phyloP scores from a whole-genome alignment of 805 yeast species.

The Monosporozyma aerobia region DNA sequence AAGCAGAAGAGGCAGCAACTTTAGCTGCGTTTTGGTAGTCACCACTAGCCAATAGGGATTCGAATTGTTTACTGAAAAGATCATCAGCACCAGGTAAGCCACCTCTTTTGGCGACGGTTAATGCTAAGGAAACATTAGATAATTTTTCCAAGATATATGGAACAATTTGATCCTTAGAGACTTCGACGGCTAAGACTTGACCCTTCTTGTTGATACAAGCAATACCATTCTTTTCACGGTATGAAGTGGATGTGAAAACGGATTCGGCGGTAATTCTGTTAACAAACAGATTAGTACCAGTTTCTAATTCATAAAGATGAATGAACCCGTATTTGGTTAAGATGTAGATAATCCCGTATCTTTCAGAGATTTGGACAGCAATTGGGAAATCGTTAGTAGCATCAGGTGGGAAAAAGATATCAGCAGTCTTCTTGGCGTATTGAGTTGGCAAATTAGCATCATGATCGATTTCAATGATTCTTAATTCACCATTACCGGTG shows the following conservation, averaged over 20 bases:
- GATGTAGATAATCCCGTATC: constrained; percentile 79
- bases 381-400: constrained; percentile 95
- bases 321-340: constrained; percentile 95
- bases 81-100: constrained; percentile 96
- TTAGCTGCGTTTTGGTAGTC: constrained; percentile 90
- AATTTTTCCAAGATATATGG: constrained; percentile 84
- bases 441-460: constrained; percentile 65
- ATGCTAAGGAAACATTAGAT: constrained; percentile 78
- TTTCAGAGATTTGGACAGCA: constrained; percentile 73
- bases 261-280: constrained; percentile 95
- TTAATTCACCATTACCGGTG: constrained; percentile 70
- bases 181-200: constrained; percentile 87
- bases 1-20: constrained; percentile 91
- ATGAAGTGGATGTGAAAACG: constrained; percentile 78
- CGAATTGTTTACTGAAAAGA: constrained; percentile 85
- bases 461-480: constrained; percentile 94
- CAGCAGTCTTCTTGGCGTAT: constrained; percentile 82
- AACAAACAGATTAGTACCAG: constrained; percentile 86
- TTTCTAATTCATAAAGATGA: constrained; percentile 87
- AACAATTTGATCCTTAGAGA: constrained; percentile 73
- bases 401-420: constrained; percentile 93
- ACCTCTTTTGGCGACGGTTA: constrained; percentile 86
- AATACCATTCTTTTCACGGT: constrained; percentile 69
- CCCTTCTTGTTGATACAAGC: constrained; percentile 91
- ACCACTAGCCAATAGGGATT: constrained; percentile 70